Evolutionary conservation across 1,284 basidiomycete genomes (phyloP).

Genomic region (Albatrellus sp.): DNA sequence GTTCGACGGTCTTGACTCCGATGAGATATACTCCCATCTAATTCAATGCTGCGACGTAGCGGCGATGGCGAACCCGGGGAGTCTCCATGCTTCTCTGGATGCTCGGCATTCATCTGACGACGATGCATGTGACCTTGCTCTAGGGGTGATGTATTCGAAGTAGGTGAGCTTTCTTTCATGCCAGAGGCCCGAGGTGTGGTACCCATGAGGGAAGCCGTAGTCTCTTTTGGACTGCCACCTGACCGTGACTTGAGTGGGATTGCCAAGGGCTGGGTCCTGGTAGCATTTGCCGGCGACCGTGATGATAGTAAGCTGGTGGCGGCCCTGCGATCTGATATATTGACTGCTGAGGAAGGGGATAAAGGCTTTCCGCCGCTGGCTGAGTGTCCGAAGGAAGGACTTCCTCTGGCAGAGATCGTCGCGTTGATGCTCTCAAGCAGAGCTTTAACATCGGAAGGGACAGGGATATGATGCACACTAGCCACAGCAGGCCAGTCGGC

Average conservation of each 20-base stretch:
- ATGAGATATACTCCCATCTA: slow-evolving; percentile 33
- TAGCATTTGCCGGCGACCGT: slow-evolving; percentile 13
- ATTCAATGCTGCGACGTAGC: slow-evolving; percentile 42
- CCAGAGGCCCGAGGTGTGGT: slow-evolving; percentile 28
- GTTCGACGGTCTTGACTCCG: slow-evolving; percentile 34
- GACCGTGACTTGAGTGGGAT: slow-evolving; percentile 26
- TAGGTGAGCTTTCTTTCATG: slow-evolving; percentile 21
- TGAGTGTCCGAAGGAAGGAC: slow-evolving; percentile 10
- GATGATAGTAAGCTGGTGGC: slow-evolving; percentile 20
- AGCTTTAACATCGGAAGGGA: slow-evolving; percentile 56
- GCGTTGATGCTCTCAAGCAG: slow-evolving; percentile 41
- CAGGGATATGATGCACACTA: slow-evolving; percentile 53
- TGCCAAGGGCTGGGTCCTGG: slow-evolving; percentile 20
- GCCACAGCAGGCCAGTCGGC: slow-evolving; percentile 75
- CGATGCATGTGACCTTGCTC: slow-evolving; percentile 32
- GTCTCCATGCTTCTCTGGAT: slow-evolving; percentile 32
- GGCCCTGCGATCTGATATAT: slow-evolving; percentile 36
- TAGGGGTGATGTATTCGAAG: slow-evolving; percentile 24
- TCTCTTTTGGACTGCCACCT: slow-evolving; percentile 37
- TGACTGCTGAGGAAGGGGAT: slow-evolving; percentile 22
- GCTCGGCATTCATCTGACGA: slow-evolving; percentile 31
- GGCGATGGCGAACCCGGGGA: slow-evolving; percentile 35
- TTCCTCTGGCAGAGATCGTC: slow-evolving; percentile 10
- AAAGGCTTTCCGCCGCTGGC: slow-evolving; percentile 14
- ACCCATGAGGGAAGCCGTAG: slow-evolving; percentile 22